Conservation (phyloP, 2,329 filamentous ascomycete species). For the Pseudogymnoascus verrucosus region DNA sequence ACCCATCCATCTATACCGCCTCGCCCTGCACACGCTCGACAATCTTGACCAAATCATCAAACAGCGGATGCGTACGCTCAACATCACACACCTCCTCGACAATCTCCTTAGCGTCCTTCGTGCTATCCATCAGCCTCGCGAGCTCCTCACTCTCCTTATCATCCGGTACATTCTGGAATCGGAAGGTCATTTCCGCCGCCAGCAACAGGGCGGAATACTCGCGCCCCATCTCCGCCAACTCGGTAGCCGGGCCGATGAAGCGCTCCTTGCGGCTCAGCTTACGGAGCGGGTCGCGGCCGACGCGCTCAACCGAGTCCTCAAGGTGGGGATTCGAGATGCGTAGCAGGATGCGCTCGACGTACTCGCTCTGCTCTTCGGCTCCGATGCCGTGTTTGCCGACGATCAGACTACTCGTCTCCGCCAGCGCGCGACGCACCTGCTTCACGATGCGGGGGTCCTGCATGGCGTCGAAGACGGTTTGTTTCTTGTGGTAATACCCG, state of each 20-base stretch:
- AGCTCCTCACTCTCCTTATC: slow-evolving; percentile 86
- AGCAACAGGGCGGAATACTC: slow-evolving; percentile 67
- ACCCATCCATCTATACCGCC: background rate
- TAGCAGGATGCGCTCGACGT: slow-evolving; percentile 84
- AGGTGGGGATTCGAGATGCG: slow-evolving; percentile 91
- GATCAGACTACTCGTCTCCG: slow-evolving; percentile 81
- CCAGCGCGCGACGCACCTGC: slow-evolving; percentile 70
- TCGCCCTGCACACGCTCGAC: slow-evolving; percentile 72
- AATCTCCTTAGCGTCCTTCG: slow-evolving; percentile 63
- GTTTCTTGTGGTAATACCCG: slow-evolving; percentile 78
- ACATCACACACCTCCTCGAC: slow-evolving; percentile 77
- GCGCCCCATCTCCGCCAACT: slow-evolving; percentile 75
- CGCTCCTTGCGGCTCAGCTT: slow-evolving; percentile 94
- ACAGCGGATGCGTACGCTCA: slow-evolving; percentile 68
- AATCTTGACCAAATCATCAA: slow-evolving; percentile 62
- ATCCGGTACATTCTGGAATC: slow-evolving; percentile 88
- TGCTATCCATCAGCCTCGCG: slow-evolving; percentile 61
- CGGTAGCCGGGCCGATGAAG: slow-evolving; percentile 84
- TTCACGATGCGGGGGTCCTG: slow-evolving; percentile 70
- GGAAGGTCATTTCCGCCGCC: slow-evolving; percentile 83
- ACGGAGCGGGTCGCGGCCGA: slow-evolving; percentile 86
- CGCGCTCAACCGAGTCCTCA: slow-evolving; percentile 88
- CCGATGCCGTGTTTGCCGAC: slow-evolving; percentile 77
- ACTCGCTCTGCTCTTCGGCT: slow-evolving; percentile 67
- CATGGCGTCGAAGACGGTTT: slow-evolving; percentile 83